These are phyloP conservation scores for Daldinia vernicosa DNA, from an alignment of 495 filamentous ascomycete species.

Conservation along the genomic window DNA sequence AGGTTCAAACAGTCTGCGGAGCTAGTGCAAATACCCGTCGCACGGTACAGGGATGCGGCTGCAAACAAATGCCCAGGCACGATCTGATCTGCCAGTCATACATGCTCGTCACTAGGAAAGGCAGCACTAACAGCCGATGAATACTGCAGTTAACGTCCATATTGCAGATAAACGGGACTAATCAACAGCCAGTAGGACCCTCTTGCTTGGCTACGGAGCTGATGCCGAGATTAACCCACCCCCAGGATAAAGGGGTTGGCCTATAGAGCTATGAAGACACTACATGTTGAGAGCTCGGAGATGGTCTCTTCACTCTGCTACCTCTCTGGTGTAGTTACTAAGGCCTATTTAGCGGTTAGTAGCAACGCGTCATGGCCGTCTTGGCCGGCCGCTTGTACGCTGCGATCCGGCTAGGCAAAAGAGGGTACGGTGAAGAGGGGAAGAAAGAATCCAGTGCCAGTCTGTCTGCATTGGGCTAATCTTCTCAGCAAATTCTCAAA, in stretches of 20 bases:
- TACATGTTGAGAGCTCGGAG: slow-evolving; percentile 6
- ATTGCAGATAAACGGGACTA: slow-evolving; percentile 23
- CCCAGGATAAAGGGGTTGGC: slow-evolving; percentile 10
- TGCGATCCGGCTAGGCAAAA: slow-evolving; percentile 25
- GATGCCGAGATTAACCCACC: slow-evolving; percentile 11
- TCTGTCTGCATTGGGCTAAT: slow-evolving; percentile 47
- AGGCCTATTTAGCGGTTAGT: background rate
- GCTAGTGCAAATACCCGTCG: slow-evolving; percentile 55
- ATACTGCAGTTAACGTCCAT: slow-evolving; percentile 11
- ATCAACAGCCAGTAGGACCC: slow-evolving; percentile 7
- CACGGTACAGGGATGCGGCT: slow-evolving; percentile 39
- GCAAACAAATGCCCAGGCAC: slow-evolving; percentile 39
- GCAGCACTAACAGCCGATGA: slow-evolving; percentile 3
- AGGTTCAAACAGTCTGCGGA: slow-evolving; percentile 56
- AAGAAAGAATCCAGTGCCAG: slow-evolving; percentile 30
- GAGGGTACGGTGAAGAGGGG: slow-evolving; percentile 15
- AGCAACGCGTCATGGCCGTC: slow-evolving; percentile 3
- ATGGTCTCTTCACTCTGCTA: background rate
- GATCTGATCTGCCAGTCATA: slow-evolving; percentile 19
- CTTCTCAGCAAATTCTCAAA: slow-evolving; percentile 29
- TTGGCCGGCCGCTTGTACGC: slow-evolving; percentile 9
- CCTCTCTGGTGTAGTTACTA: background rate
- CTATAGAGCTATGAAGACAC: slow-evolving; percentile 18
- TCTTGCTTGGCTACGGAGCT: slow-evolving; percentile 7
- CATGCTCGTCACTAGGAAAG: slow-evolving; percentile 14